Evolutionary conservation across 768 basidiomycete species (phyloP), one percentile per base, ranked within the genome.

Genomic region (Mycena filopes): DNA sequence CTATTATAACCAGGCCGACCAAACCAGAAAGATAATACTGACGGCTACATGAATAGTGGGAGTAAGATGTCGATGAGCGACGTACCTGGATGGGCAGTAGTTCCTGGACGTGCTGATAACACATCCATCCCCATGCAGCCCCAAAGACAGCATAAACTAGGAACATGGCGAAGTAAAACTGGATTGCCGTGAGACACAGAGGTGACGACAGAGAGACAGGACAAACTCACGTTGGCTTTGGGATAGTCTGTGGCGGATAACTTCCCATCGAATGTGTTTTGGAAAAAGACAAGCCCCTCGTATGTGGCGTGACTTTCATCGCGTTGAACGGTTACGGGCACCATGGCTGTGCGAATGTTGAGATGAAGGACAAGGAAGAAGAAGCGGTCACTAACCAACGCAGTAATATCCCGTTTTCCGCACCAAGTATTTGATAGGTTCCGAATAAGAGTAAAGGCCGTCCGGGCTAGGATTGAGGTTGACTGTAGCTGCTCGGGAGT

Each of bases 191-290:
- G 54, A 25, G 54, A 59, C 40, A 31, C 16, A 28, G 43, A 41
- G 49, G n/a, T 47, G 28, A 6, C 10, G 33, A 8, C 28, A 38
- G 16, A 15, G 16, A 29, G 53, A 10, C 16, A 23, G 26, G 40
- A 43, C 16, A 11, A 36, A 76, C 93, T 71, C 76, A 98, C 96
- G 62, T 88, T 91, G 75, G 99, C 93, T 88, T 99, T 99, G 13
- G 98, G 98, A 77, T 98, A 98, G 75, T 99, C 98, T 7, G 93
- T 86, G 8, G 96, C 96, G 15, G 97, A 87, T 23, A 99, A 83
- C 74, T 92, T 87, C 21, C 98, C 98, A 28, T 91, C 82, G 73
- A 98, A 98, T 2, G 84, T 87, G 76, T 98, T 98, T 71, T 84
- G 86, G 83, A 99, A 99, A 48, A 92, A 80, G 40, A 98, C 92